These are phyloP conservation scores for Tolypocladium paradoxum DNA, from an alignment of 2,329 filamentous ascomycete genomes.

Conservation along the genomic window DNA sequence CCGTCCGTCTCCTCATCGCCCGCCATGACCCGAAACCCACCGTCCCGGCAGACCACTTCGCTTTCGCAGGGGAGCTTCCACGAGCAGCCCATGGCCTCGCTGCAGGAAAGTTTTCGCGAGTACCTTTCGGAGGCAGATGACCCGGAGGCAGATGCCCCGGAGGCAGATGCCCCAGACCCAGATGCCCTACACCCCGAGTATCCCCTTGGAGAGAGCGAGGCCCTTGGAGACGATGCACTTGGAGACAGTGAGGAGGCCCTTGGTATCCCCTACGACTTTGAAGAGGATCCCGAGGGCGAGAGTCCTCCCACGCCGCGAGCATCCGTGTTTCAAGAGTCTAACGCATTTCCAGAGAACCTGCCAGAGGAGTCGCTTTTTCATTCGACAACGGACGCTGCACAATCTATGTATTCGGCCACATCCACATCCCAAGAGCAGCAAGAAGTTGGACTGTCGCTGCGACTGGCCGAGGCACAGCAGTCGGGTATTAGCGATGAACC, in stretches of 20 bases:
- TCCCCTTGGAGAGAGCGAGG: constrained; percentile 38
- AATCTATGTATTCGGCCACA: constrained; percentile 8
- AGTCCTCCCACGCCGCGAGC: constrained; percentile 43
- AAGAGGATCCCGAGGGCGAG: constrained; percentile 25
- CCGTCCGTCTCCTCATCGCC: constrained; percentile 40
- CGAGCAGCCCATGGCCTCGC: constrained; percentile 12
- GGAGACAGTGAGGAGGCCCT: constrained; percentile 45
- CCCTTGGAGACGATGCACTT: constrained; percentile 18
- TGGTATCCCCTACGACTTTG: constrained; percentile 43
- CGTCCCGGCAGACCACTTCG: constrained; percentile 19
- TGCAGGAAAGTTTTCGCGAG: constrained; percentile 14
- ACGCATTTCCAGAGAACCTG: background rate
- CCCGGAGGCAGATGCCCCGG: background rate
- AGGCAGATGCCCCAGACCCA: background rate
- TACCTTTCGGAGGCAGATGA: constrained; percentile 7
- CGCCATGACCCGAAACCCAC: constrained; percentile 26
- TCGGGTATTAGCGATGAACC: background rate
- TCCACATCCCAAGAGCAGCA: background rate
- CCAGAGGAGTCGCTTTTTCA: constrained; percentile 12
- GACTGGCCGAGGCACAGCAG: background rate
- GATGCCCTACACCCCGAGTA: constrained; percentile 10
- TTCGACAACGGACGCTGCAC: constrained; percentile 11
- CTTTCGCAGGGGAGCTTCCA: constrained; percentile 17
- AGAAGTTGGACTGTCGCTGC: background rate
- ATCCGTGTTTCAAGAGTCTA: constrained; percentile 30